These are phyloP conservation scores for Arthroderma sp. DNA, from an alignment of 2,329 filamentous ascomycete species.

Conservation along the genomic window DNA sequence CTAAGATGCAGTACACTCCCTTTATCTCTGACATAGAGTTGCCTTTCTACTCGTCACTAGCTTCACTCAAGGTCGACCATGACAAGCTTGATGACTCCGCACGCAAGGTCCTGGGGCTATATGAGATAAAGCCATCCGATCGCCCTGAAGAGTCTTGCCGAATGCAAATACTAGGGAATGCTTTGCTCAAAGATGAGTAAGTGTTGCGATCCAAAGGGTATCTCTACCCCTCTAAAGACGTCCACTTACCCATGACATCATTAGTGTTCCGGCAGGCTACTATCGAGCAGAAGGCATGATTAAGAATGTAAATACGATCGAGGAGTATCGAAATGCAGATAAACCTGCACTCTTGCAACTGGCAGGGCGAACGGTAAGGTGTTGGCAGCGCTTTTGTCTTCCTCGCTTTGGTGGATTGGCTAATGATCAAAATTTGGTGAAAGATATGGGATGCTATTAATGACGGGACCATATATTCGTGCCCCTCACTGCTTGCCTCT, in stretches of 20 bases:
- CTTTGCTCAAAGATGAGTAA: conserved; percentile 71
- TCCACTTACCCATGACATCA: conserved; percentile 1
- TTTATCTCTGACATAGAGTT: conserved; percentile 92
- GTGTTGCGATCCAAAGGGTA: conserved; percentile 21
- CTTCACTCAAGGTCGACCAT: conserved; percentile 86
- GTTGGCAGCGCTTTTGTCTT: neutral
- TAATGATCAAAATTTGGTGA: conserved; percentile 1
- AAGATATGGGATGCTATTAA: conserved; percentile 96
- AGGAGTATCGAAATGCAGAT: conserved; percentile 79
- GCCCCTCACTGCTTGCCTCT: conserved; percentile 78
- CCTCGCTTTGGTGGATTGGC: neutral
- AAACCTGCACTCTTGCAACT: conserved; percentile 65
- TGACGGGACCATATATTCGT: conserved; percentile 90
- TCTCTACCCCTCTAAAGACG: neutral
- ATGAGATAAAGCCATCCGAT: conserved; percentile 66
- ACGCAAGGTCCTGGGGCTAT: conserved; percentile 72
- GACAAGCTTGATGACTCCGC: conserved; percentile 94
- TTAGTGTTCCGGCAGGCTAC: conserved; percentile 54
- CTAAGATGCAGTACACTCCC: conserved; percentile 61
- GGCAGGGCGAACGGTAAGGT: conserved; percentile 62
- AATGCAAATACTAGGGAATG: conserved; percentile 82
- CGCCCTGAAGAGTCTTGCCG: conserved; percentile 64
- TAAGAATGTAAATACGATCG: conserved; percentile 90
- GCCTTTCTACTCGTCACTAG: conserved; percentile 88
- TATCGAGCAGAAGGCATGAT: conserved; percentile 87